These are phyloP conservation scores for Sporothrix euskadiensis DNA, from an alignment of 2,329 filamentous ascomycete species.

Conservation along the genomic window DNA sequence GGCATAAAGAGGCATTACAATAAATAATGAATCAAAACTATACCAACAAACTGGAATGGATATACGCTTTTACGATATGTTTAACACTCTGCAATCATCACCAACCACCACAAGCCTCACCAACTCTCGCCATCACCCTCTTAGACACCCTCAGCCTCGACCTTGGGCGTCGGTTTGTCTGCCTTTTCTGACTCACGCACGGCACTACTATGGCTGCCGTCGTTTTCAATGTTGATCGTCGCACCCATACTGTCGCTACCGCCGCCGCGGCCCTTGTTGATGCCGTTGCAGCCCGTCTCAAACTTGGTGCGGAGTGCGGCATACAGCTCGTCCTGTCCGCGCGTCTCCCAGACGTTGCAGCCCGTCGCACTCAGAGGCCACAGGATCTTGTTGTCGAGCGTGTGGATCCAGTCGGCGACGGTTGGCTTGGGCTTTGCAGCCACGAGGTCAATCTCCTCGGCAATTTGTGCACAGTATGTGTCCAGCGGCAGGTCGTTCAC, in stretches of 20 bases:
- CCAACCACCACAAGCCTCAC: too few species aligned
- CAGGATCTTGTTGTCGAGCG: conserved; percentile 42
- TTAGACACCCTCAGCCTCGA: neutral
- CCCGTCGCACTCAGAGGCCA: conserved; percentile 48
- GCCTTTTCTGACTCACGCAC: neutral
- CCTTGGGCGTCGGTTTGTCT: neutral
- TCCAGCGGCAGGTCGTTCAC: conserved; percentile 68
- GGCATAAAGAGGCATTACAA: too few species aligned
- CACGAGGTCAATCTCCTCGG: conserved; percentile 63
- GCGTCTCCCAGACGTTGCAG: conserved; percentile 48
- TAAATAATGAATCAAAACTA: too few species aligned
- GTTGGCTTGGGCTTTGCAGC: conserved; percentile 55
- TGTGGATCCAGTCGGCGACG: conserved; percentile 50
- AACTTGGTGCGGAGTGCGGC: conserved; percentile 31
- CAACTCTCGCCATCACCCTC: neutral
- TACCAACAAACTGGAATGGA: too few species aligned
- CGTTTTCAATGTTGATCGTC: conserved; percentile 12
- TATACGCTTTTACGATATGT: too few species aligned
- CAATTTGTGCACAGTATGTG: conserved; percentile 63
- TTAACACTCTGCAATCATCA: too few species aligned
- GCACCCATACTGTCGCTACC: neutral
- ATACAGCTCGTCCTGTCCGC: conserved; percentile 8
- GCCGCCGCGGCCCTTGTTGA: neutral
- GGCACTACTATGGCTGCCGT: neutral
- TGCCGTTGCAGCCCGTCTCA: conserved; percentile 21